phyloP scores from a whole-genome alignment of 495 filamentous ascomycete genomes.

The Penicillium parvum region DNA sequence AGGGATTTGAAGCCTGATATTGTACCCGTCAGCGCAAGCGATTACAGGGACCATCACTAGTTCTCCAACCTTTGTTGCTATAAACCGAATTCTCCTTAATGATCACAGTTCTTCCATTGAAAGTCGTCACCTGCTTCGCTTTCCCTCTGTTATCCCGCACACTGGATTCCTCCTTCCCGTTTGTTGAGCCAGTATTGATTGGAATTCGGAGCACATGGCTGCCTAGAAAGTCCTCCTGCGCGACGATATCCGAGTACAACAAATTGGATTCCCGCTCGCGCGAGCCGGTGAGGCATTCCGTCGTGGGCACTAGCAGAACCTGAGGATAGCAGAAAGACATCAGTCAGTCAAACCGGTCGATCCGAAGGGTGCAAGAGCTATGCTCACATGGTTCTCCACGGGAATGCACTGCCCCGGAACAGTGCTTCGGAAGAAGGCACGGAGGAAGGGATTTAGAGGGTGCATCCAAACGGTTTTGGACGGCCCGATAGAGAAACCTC shows the following conservation, averaged over 20 bases:
- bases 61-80: slow-evolving; percentile 81
- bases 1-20: slow-evolving; percentile 80
- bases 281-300: slow-evolving; percentile 81
- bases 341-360: slow-evolving; percentile 15
- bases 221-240: slow-evolving; percentile 88
- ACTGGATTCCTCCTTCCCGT: slow-evolving; percentile 65
- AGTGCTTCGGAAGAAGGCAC: slow-evolving; percentile 96
- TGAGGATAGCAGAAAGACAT: slow-evolving; percentile 26
- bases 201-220: slow-evolving; percentile 94
- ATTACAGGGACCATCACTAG: not conserved
- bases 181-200: slow-evolving; percentile 44
- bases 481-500: slow-evolving; percentile 35
- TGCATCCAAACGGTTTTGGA: slow-evolving; percentile 78
- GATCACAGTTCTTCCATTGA: slow-evolving; percentile 89
- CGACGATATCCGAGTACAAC: slow-evolving; percentile 73
- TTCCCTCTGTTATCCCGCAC: slow-evolving; percentile 89
- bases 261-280: slow-evolving; percentile 83
- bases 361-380: slow-evolving; percentile 6
- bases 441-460: slow-evolving; percentile 97
- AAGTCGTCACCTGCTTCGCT: slow-evolving; percentile 84
- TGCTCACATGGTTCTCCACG: slow-evolving; percentile 76
- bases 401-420: slow-evolving; percentile 90
- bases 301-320: slow-evolving; percentile 90
- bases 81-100: slow-evolving; percentile 92
- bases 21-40: slow-evolving; percentile 11